A percentile compares a stretch with the other conserved stretches of the same genome.
phyloP scores from a whole-genome alignment of 140 eudicot genomes.

The Stevia rebaudiana region DNA sequence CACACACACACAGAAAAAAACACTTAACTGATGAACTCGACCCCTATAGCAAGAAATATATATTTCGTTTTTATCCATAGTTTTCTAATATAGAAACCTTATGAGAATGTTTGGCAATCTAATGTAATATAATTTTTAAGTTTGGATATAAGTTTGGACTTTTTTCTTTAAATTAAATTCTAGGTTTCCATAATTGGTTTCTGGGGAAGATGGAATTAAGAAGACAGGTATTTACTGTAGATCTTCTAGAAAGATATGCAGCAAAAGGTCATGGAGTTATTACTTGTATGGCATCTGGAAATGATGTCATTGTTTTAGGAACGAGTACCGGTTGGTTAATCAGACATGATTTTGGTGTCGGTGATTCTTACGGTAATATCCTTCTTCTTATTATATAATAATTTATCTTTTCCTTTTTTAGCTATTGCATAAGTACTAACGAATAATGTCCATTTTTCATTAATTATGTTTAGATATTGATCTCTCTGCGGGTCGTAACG shows the following conservation, averaged over 20 bases:
- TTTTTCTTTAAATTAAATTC: not conserved
- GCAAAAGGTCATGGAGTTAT: slow-evolving; percentile 89
- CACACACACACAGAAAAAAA: not conserved
- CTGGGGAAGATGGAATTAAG: slow-evolving; percentile 10
- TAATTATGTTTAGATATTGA: slow-evolving; percentile 56
- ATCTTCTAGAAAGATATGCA: slow-evolving; percentile 82
- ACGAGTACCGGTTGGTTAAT: slow-evolving; percentile 96
- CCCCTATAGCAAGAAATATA: not conserved
- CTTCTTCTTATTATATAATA: not conserved
- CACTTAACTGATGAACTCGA: not conserved
- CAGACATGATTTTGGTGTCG: slow-evolving; percentile 86
- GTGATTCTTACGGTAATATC: slow-evolving; percentile 72
- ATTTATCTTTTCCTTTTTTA: not conserved
- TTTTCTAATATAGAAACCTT: not conserved
- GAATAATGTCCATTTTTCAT: not conserved
- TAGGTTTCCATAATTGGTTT: slow-evolving; percentile 4
- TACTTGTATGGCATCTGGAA: slow-evolving; percentile 97
- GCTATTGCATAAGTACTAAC: slow-evolving; percentile 1
- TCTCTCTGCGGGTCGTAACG: slow-evolving; percentile 87
- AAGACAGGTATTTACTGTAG: slow-evolving; percentile 76
- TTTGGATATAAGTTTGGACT: not conserved
- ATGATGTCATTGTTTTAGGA: slow-evolving; percentile 87
- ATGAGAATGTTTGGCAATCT: not conserved
- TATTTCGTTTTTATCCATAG: not conserved
- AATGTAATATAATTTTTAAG: not conserved